Base-by-base conservation (phyloP, 345 rosid genomes). In the Eucalyptus camaldulensis region DNA sequence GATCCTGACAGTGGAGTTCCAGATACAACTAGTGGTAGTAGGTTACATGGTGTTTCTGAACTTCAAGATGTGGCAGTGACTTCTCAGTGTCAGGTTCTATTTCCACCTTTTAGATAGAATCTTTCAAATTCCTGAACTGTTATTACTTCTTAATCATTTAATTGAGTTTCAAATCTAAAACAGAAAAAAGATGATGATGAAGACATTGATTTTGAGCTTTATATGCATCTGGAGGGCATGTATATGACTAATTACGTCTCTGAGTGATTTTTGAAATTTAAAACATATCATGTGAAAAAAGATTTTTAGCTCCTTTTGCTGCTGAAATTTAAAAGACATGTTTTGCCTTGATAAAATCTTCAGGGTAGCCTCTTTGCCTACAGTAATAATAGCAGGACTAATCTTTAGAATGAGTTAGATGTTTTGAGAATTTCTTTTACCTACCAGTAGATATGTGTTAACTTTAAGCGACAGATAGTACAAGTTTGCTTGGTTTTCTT, bases 11-110 rank as follows among this genome's bases (percentile, higher is more conserved):
- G 86, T 29, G 67, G 81, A 54, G 67, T 72, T 67, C 87, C 88
- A 24, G 90, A 88, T 87, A 87, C 91, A 65, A 87, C 88, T 45
- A 47, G 87, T 89, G 89, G 87, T 85, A 90, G 89, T 88, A 86
- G 90, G 91, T 91, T 89, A 53, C 60, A 80, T 45, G 37, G 89
- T 51, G 47, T 85, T 80, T 31, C 85, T 72, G 91, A 91, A 76
- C 88, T 49, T 56, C 88, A 50, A 87, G 89, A 90, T 62, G 90
- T 49, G 80, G 89, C 88, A 14, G 85, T 86, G 87, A 54, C 91
- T 89, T 88, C 93, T 29, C 88, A 88, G 87, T 76, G 83, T 76
- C 83, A 76, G 83, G 83, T 76, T 76, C 83, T 37, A 40, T 76
- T 76, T 76, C 29, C 83, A 37, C 83, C 45, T 76, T 54, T 25